Percentiles rank a stretch among this genome's conserved stretches.
phyloP scores from a whole-genome alignment of 73 alveolate genomes.

The Strombidium stylifer region DNA sequence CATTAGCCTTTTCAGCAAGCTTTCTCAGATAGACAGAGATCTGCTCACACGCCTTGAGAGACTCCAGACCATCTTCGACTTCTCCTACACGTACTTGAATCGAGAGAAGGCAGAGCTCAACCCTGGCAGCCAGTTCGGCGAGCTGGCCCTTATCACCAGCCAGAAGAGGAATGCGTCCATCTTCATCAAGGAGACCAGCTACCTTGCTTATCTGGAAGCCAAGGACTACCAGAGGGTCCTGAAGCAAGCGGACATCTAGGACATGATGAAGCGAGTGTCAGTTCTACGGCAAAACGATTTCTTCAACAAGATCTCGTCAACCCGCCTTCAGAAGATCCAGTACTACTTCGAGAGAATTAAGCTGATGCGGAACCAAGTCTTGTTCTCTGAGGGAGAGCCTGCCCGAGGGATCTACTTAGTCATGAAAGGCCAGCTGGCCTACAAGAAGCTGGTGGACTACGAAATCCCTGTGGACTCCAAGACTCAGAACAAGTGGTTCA shows the following conservation, averaged over 20 bases:
- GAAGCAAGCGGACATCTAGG: not conserved
- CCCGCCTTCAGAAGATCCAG: conserved; percentile 30
- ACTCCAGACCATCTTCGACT: no score
- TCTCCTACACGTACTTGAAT: no score
- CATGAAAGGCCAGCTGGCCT: no score
- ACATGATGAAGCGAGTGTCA: conserved; percentile 6
- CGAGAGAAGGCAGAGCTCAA: no score
- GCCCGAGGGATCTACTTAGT: no score
- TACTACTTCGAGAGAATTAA: conserved; percentile 15
- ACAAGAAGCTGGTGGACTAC: no score
- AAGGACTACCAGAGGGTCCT: conserved; percentile 24
- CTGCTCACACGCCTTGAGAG: no score
- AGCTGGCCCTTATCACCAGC: conserved; percentile 33
- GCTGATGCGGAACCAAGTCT: not conserved
- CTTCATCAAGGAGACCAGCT: not conserved
- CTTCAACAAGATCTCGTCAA: conserved; percentile 12
- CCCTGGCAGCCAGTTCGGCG: no score
- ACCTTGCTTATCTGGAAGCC: conserved; percentile 6
- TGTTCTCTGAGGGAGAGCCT: conserved; percentile 38
- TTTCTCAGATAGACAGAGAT: no score
- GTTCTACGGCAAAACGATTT: conserved; percentile 10
- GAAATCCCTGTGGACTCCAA: no score
- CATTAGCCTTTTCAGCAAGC: no score
- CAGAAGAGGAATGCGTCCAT: conserved; percentile 33
- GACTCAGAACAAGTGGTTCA: no score